Evolutionary conservation across 108 stramenopile genomes (phyloP).

Genomic region (Pseudonitzschia delicatissima): DNA sequence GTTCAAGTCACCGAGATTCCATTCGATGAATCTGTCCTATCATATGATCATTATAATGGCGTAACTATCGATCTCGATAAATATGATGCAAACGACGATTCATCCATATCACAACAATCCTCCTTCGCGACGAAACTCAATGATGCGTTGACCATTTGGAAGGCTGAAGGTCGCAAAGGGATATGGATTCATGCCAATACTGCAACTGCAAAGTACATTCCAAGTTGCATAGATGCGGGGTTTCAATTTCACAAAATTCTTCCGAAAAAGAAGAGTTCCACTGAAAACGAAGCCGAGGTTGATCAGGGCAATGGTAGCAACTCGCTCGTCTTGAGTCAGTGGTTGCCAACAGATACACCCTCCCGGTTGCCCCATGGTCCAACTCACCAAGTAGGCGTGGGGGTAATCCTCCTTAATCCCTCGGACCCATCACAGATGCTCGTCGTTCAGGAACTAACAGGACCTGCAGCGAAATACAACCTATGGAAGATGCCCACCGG

Average conservation of each 20-base stretch:
- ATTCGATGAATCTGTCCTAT: slow-evolving; percentile 54
- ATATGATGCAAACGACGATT: background rate
- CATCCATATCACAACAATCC: background rate
- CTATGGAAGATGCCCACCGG: slow-evolving; percentile 87
- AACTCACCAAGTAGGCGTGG: slow-evolving; percentile 79
- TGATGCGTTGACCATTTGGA: slow-evolving; percentile 44
- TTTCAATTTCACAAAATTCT: slow-evolving; percentile 65
- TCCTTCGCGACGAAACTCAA: slow-evolving; percentile 20
- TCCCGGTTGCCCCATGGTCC: slow-evolving; percentile 71
- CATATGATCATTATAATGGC: slow-evolving; percentile 72
- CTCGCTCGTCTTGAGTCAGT: slow-evolving; percentile 55
- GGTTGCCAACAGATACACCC: slow-evolving; percentile 52
- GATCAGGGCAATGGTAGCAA: background rate
- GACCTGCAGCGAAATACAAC: slow-evolving; percentile 64
- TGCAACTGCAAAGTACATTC: slow-evolving; percentile 17
- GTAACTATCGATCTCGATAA: slow-evolving; percentile 52
- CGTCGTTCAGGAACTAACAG: slow-evolving; percentile 68
- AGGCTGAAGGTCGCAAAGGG: slow-evolving; percentile 45
- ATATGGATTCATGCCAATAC: slow-evolving; percentile 72
- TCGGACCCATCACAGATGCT: slow-evolving; percentile 58
- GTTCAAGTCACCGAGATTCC: background rate
- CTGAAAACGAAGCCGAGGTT: background rate
- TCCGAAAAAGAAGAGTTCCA: background rate
- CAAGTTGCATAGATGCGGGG: slow-evolving; percentile 29
- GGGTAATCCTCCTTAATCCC: slow-evolving; percentile 71